phyloP scores from a whole-genome alignment of 2,329 filamentous ascomycete genomes.

The Stromatinia cepivora region DNA sequence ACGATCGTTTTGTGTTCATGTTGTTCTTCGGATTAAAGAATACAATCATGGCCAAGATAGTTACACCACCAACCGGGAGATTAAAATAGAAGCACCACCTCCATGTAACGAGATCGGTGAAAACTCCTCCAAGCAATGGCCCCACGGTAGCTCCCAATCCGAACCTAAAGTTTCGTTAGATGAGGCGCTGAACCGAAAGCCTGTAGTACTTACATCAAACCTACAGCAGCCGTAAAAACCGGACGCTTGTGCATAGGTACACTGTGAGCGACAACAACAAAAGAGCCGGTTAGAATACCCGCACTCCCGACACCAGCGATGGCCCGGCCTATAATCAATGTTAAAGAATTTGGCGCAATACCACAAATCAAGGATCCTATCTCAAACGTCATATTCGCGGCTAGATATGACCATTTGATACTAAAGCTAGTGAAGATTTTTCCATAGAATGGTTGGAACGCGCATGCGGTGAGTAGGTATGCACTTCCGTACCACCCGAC shows the following conservation, averaged over 20 bases:
- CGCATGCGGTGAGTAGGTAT: slow-evolving; percentile 49
- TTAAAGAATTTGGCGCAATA: slow-evolving; percentile 56
- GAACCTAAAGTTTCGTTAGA: slow-evolving; percentile 45
- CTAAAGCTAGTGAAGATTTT: slow-evolving; percentile 17
- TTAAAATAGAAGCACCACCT: slow-evolving; percentile 55
- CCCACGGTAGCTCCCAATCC: slow-evolving; percentile 57
- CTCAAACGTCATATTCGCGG: slow-evolving; percentile 19
- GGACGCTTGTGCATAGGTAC: slow-evolving; percentile 59
- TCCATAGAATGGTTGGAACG: slow-evolving; percentile 47
- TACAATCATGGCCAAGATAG: slow-evolving; percentile 6
- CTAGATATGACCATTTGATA: slow-evolving; percentile 9
- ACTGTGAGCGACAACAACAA: slow-evolving; percentile 55
- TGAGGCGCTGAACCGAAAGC: not conserved
- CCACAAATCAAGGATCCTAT: slow-evolving; percentile 54
- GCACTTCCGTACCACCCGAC: slow-evolving; percentile 51
- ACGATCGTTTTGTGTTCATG: not conserved
- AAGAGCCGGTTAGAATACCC: slow-evolving; percentile 43
- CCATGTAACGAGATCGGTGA: slow-evolving; percentile 15
- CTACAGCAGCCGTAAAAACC: slow-evolving; percentile 61
- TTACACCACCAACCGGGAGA: slow-evolving; percentile 46
- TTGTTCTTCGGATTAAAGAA: not conserved
- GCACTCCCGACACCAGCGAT: slow-evolving; percentile 65
- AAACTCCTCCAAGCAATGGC: slow-evolving; percentile 45
- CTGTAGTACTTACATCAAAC: slow-evolving; percentile 48
- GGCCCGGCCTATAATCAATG: slow-evolving; percentile 61